phyloP scores from a whole-genome alignment of 345 rosid species.

The Carallia pectinifolia region DNA sequence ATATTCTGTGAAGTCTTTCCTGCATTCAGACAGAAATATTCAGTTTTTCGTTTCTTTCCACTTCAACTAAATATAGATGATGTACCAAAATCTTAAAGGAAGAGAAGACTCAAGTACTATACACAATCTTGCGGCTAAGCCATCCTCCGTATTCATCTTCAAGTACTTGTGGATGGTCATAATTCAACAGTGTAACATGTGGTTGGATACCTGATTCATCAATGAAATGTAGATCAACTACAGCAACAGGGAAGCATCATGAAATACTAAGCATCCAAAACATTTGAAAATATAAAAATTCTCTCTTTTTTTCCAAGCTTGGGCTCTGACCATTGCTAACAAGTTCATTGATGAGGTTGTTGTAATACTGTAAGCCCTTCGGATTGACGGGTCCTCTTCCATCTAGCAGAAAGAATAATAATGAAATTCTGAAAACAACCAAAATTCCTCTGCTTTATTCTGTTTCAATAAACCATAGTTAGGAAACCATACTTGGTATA shows the following conservation, averaged over 20 bases:
- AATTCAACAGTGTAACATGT: constrained; percentile 51
- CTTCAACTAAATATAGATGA: not conserved
- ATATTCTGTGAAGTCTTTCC: constrained; percentile 72
- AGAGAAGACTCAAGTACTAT: constrained; percentile 6
- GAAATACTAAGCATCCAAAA: not conserved
- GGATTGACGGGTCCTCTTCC: constrained; percentile 61
- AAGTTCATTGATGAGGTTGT: constrained; percentile 52
- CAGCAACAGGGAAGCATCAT: too few relatives aligned
- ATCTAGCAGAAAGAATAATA: constrained; percentile 29
- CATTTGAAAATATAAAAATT: not conserved
- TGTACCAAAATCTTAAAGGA: not conserved
- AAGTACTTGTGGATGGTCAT: constrained; percentile 61
- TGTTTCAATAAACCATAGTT: not conserved
- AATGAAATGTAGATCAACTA: not conserved
- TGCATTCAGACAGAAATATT: constrained; percentile 29
- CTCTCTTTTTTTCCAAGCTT: not conserved
- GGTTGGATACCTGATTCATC: constrained; percentile 55
- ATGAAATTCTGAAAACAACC: too few relatives aligned
- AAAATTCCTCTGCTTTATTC: too few relatives aligned
- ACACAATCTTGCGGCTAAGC: constrained; percentile 52
- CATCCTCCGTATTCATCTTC: constrained; percentile 81
- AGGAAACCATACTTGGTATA: constrained; percentile 48
- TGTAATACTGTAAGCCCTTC: constrained; percentile 55
- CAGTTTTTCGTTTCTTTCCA: not conserved
- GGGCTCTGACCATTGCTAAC: constrained; percentile 38